Conservation (phyloP, 805 yeast species). For the Cyberlindnera petersonii region DNA sequence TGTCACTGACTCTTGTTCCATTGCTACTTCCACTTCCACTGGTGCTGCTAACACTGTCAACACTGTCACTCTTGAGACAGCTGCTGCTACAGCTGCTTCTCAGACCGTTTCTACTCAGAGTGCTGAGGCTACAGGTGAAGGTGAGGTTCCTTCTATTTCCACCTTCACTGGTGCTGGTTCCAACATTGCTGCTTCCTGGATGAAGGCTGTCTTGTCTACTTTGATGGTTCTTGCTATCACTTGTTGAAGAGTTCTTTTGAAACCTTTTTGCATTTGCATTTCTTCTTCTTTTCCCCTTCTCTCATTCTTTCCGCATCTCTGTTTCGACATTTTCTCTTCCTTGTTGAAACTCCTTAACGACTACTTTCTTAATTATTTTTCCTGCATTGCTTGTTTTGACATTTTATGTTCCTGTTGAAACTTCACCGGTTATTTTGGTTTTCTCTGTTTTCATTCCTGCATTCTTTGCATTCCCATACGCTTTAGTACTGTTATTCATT, state of each 20-base stretch:
- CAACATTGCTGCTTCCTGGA: constrained; percentile 2
- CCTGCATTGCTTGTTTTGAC: background rate
- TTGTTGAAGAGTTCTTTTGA: constrained; percentile 5
- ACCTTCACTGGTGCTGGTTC: constrained; percentile 13
- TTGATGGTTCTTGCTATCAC: constrained; percentile 2
- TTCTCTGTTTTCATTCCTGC: too few species aligned
- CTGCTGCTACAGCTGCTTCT: background rate
- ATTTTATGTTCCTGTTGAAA: too few species aligned
- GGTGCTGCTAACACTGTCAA: constrained; percentile 12
- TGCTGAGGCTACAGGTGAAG: background rate
- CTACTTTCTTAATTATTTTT: background rate
- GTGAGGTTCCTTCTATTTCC: constrained; percentile 6
- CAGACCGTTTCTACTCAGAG: background rate
- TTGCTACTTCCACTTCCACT: constrained; percentile 4
- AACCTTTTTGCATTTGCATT: background rate
- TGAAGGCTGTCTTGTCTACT: constrained; percentile 5
- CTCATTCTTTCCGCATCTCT: background rate
- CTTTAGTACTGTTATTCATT: too few species aligned
- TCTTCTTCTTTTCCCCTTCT: background rate
- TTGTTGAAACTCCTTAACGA: background rate
- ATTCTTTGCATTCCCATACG: too few species aligned
- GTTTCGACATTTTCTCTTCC: background rate
- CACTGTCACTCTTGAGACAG: constrained; percentile 2
- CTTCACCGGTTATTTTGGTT: too few species aligned
- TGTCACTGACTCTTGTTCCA: constrained; percentile 10